Conservation (phyloP, 768 basidiomycete species). For the Lentinula boryana region DNA sequence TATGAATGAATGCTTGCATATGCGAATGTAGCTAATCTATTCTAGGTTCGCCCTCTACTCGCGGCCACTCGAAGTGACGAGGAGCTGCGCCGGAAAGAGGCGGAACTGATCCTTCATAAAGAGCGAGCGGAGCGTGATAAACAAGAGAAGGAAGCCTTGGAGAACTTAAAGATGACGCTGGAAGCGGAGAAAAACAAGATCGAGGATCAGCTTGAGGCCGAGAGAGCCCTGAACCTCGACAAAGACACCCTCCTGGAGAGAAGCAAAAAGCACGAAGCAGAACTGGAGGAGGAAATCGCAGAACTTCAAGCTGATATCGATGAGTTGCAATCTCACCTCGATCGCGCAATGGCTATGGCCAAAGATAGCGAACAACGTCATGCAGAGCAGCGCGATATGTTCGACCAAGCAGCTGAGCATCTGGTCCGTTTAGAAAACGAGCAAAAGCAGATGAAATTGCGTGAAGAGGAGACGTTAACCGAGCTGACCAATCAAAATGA, state of each 20-base stretch:
- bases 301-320: constrained; percentile 81
- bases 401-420: constrained; percentile 83
- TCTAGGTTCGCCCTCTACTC: constrained; percentile 81
- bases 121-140: constrained; percentile 87
- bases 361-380: constrained; percentile 79
- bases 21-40: constrained; percentile 1
- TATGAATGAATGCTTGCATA: constrained; percentile 17
- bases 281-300: constrained; percentile 80
- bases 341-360: constrained; percentile 69
- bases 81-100: constrained; percentile 81
- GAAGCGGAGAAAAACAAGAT: constrained; percentile 81
- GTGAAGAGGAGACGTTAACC: constrained; percentile 59
- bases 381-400: constrained; percentile 61
- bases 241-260: constrained; percentile 80
- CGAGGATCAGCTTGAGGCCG: constrained; percentile 76
- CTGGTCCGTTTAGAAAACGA: constrained; percentile 77
- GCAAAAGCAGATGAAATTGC: constrained; percentile 56
- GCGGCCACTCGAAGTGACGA: constrained; percentile 92
- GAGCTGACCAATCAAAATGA: constrained; percentile 53
- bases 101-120: constrained; percentile 72
- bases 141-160: constrained; percentile 70
- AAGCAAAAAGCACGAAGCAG: constrained; percentile 78
- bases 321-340: constrained; percentile 78
- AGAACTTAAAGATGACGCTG: constrained; percentile 74
- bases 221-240: constrained; percentile 72